Percentiles rank a stretch among this genome's conserved stretches.
Evolutionary conservation across 768 basidiomycete genomes (phyloP).

Genomic region (Lactarius hatsudake): DNA sequence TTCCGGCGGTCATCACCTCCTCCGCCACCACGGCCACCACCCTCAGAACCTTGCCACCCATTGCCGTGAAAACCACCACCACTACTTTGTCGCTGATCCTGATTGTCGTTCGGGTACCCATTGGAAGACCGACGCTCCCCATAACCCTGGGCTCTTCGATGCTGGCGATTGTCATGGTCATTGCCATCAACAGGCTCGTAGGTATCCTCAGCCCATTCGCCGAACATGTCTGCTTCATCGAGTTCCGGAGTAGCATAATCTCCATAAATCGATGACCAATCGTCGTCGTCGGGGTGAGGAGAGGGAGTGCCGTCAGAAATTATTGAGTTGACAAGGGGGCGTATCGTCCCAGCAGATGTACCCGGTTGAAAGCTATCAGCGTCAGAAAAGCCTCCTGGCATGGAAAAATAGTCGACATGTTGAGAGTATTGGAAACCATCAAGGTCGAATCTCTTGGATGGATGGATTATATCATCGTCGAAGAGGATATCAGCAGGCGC

Average conservation of each 20-base stretch:
- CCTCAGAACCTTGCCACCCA: constrained; percentile 19
- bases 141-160: constrained; percentile 1
- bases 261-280: constrained; percentile 11
- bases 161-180: constrained; percentile 1
- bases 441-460: constrained; percentile 1
- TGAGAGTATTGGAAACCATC: constrained; percentile 14
- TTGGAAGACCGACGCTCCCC: constrained; percentile 9
- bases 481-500: constrained; percentile 11
- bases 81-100: constrained; percentile 28
- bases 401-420: constrained; percentile 16
- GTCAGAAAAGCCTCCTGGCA: constrained; percentile 19
- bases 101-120: constrained; percentile 20
- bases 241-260: constrained; percentile 20
- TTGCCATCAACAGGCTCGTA: constrained; percentile 14
- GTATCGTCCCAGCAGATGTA: constrained; percentile 47
- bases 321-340: constrained; percentile 31
- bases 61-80: constrained; percentile 33
- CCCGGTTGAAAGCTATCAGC: constrained; percentile 40
- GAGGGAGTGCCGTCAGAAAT: constrained; percentile 19
- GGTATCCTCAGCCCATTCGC: not conserved
- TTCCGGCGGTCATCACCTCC: constrained; percentile 42
- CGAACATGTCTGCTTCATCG: constrained; percentile 15
- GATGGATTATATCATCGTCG: constrained; percentile 12
- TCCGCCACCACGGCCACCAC: constrained; percentile 29
- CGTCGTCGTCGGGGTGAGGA: constrained; percentile 24